Evolutionary conservation across 2,329 filamentous ascomycete species (phyloP), one percentile per base, ranked within the genome.

Genomic region (Hansfordia pulvinata): DNA sequence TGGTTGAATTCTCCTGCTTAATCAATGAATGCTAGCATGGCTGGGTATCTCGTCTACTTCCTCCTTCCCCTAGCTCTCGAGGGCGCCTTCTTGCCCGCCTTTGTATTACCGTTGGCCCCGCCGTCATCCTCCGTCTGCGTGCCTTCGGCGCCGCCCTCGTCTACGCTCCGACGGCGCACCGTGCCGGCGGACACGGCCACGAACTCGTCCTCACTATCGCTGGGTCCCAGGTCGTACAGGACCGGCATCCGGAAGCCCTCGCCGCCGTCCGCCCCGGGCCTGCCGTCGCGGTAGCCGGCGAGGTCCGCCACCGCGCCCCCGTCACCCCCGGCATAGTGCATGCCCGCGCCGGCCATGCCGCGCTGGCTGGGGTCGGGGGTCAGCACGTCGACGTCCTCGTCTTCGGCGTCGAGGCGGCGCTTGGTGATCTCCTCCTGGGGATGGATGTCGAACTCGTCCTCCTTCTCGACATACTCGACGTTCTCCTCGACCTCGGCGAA

Each of bases 401-500:
- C 90, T 53, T 98, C 90, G 9, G 79, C 68, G 47, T 96, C 86
- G 3, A 96, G 64, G 22, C 86, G 72, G 17, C 88, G 73, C 50
- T 93, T 88, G 47, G 92, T 84, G 30, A 96, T 76, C 50, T 96
- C 88, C 47, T 94, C 88, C 31, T 88, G 78, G 0, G 85, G 85
- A 47, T 96, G 90, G 30, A 96, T 92, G 50, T 98, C 92, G 42
- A 98, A 98, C 47, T 98, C 90, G 48, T 98, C 90, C 54, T 98
- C 90, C 30, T 73, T 71, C 52, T 98, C 90, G 21, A 92, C 72
- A 47, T 98, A 98, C 49, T 96, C 84, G 13, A 93, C 85, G 41
- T 98, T 98, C 54, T 98, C 90, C 53, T 98, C 90, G 10, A 98
- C 85, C 52, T 98, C 90, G 20, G 77, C 81, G 52, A 98, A 98